These are phyloP conservation scores for Tricholoma saponaceum DNA, from an alignment of 768 basidiomycete genomes.

Conservation along the genomic window DNA sequence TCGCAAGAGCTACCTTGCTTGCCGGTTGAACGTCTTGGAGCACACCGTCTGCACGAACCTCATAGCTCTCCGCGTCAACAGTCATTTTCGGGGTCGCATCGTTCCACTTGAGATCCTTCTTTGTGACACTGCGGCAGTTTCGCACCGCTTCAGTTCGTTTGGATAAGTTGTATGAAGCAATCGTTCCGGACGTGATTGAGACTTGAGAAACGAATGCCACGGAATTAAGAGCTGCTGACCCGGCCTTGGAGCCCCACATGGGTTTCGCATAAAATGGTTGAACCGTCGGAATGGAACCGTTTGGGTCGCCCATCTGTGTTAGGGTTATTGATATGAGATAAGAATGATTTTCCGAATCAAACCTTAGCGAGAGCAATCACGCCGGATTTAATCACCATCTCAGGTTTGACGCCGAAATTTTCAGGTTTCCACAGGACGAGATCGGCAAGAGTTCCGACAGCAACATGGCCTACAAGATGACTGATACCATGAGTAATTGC, in stretches of 20 bases:
- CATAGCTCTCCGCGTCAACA: conserved; percentile 92
- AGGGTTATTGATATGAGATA: background rate
- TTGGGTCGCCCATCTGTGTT: conserved; percentile 90
- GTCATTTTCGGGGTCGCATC: conserved; percentile 72
- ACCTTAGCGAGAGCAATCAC: conserved; percentile 91
- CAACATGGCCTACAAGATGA: conserved; percentile 81
- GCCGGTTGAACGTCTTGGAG: conserved; percentile 78
- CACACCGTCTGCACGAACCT: conserved; percentile 78
- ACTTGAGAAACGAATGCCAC: conserved; percentile 80
- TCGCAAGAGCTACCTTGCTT: conserved; percentile 59
- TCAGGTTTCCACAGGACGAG: conserved; percentile 95
- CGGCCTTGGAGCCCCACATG: conserved; percentile 88
- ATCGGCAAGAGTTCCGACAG: conserved; percentile 82
- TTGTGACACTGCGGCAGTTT: conserved; percentile 69
- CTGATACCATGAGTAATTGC: conserved; percentile 94
- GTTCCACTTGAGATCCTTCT: conserved; percentile 96
- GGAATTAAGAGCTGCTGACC: conserved; percentile 80
- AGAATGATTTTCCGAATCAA: conserved; percentile 13
- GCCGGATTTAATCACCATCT: conserved; percentile 94
- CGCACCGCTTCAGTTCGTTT: conserved; percentile 75
- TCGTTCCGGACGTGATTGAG: conserved; percentile 55
- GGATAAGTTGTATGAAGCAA: conserved; percentile 62
- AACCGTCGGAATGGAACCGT: conserved; percentile 93
- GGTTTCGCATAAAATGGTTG: conserved; percentile 84
- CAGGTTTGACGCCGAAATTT: conserved; percentile 88